A percentile compares a stretch with the other conserved stretches of the same genome.
Conservation (phyloP, 495 filamentous ascomycete species). For the Penicillium simplicissimum region DNA sequence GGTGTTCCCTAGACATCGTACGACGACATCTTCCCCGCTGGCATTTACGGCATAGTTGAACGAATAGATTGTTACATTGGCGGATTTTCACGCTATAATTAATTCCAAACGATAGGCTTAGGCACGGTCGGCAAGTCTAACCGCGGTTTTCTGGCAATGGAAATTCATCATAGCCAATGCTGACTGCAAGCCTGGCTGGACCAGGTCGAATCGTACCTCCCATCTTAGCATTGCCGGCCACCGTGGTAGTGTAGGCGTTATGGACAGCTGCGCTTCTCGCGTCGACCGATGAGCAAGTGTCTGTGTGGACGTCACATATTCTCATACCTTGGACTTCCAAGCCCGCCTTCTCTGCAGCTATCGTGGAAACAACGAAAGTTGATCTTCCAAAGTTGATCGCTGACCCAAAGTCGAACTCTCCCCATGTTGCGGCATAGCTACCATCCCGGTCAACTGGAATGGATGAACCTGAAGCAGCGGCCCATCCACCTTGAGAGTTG, state of each 20-base stretch:
- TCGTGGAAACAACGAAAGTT: conserved; percentile 7
- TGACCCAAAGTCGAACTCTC: conserved; percentile 5
- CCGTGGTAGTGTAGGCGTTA: background rate
- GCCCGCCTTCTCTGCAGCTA: conserved; percentile 1
- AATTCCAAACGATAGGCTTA: too few relatives aligned
- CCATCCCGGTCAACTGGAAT: background rate
- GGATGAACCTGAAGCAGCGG: background rate
- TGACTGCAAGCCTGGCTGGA: background rate
- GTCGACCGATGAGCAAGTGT: background rate
- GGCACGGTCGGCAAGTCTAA: background rate
- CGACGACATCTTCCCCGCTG: background rate
- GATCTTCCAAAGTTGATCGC: background rate
- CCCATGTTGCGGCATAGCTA: background rate
- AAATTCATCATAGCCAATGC: background rate
- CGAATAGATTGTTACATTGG: background rate
- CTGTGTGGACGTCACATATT: background rate
- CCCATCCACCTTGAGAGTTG: background rate
- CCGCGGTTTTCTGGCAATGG: background rate
- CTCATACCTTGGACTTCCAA: conserved; percentile 3
- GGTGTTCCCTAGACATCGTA: background rate
- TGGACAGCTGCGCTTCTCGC: background rate
- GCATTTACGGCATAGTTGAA: background rate
- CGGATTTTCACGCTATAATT: background rate
- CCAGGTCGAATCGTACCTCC: background rate
- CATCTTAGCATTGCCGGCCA: background rate